A percentile compares a stretch with the other conserved stretches of the same genome.
These are phyloP conservation scores for Heterobasidion annosum DNA, from an alignment of 1,284 basidiomycete species.

Conservation along the genomic window DNA sequence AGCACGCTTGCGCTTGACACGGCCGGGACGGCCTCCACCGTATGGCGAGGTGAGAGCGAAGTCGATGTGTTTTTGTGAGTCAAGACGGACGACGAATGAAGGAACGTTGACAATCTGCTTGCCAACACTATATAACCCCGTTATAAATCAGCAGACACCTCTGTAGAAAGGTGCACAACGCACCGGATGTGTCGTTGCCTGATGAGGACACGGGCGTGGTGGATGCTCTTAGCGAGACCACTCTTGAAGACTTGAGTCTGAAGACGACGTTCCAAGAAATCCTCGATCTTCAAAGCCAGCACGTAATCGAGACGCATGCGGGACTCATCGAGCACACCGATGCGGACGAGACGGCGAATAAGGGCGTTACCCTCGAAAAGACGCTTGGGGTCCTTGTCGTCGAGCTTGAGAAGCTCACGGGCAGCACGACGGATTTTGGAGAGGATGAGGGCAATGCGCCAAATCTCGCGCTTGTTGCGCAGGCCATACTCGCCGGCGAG, in stretches of 20 bases:
- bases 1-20: constrained; percentile 98
- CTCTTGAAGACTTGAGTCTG: constrained; percentile 99
- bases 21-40: constrained; percentile 94
- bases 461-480: constrained; percentile 99
- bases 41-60: constrained; percentile 97
- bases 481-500: constrained; percentile 99
- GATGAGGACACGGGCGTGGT: constrained; percentile 98
- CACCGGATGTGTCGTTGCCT: constrained; percentile 94
- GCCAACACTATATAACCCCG: constrained; percentile 62
- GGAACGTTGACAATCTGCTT: constrained; percentile 99
- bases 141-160: background rate
- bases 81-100: constrained; percentile 96
- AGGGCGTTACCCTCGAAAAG: constrained; percentile 99
- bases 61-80: constrained; percentile 98
- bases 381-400: constrained; percentile 99
- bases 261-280: constrained; percentile 98
- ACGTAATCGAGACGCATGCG: constrained; percentile 99
- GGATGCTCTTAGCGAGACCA: constrained; percentile 96
- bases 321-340: constrained; percentile 98
- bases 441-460: constrained; percentile 96
- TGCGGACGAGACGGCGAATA: constrained; percentile 97
- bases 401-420: constrained; percentile 99
- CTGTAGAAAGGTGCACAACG: constrained; percentile 17
- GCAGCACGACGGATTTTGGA: constrained; percentile 99
- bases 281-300: constrained; percentile 97